Percentiles rank a stretch among this genome's conserved stretches.
Evolutionary conservation across 192 early-diverging fungal genomes (phyloP).

Genomic region (Oehlia diaphana): DNA sequence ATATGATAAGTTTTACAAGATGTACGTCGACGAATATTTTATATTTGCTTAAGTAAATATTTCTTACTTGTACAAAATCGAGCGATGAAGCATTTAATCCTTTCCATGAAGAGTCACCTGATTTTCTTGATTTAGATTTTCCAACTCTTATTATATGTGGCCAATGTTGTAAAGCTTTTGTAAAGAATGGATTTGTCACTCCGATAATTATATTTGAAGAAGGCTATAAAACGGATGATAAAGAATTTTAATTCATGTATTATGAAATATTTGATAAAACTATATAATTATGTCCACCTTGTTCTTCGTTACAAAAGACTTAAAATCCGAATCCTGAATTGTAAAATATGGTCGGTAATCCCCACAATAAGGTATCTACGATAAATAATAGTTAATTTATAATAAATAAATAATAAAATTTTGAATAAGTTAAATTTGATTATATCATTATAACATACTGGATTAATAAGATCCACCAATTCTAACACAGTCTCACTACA

Average conservation of each 20-base stretch:
- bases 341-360: conserved; percentile 98
- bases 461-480: conserved; percentile 90
- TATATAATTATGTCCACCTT: conserved; percentile 35
- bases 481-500: conserved; percentile 82
- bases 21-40: too few species aligned
- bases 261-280: neutral
- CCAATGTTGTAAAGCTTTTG: conserved; percentile 90
- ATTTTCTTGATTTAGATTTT: conserved; percentile 32
- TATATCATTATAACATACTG: conserved; percentile 51
- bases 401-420: neutral
- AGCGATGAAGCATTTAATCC: conserved; percentile 28
- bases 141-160: conserved; percentile 70
- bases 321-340: conserved; percentile 93
- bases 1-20: neutral
- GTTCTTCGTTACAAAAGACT: conserved; percentile 60
- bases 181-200: conserved; percentile 94
- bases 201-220: conserved; percentile 85
- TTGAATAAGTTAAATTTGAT: neutral
- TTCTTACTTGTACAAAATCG: conserved; percentile 51
- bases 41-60: neutral
- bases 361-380: conserved; percentile 88
- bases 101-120: neutral
- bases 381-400: neutral
- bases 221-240: conserved; percentile 47
- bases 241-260: neutral